Percentiles rank a stretch among this genome's conserved stretches.
These are phyloP conservation scores for Melampsora americana DNA, from an alignment of 1,284 basidiomycete species.

Conservation along the genomic window DNA sequence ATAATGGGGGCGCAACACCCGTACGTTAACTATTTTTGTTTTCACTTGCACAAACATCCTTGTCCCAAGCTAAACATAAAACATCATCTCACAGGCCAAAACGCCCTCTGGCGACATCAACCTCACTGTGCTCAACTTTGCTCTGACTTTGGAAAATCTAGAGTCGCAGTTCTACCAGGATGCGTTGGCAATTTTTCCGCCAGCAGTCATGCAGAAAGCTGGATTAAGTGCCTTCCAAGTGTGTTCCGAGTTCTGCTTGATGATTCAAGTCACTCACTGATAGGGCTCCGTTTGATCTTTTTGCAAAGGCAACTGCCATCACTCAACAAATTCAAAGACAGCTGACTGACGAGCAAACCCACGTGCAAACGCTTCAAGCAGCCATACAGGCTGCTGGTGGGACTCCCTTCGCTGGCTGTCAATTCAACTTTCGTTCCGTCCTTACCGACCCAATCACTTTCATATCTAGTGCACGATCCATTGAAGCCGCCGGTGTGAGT, in stretches of 20 bases:
- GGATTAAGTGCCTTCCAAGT: slow-evolving; percentile 39
- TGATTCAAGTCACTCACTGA: not conserved
- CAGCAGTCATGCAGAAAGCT: slow-evolving; percentile 26
- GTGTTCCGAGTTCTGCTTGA: not conserved
- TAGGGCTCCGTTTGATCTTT: not conserved
- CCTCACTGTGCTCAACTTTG: slow-evolving; percentile 31
- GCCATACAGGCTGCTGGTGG: slow-evolving; percentile 34
- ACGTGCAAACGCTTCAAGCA: slow-evolving; percentile 36
- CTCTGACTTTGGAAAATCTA: slow-evolving; percentile 36
- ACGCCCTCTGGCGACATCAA: slow-evolving; percentile 25
- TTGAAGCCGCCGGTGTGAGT: slow-evolving; percentile 34
- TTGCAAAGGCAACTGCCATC: slow-evolving; percentile 27
- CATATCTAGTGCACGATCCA: slow-evolving; percentile 22
- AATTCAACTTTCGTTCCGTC: slow-evolving; percentile 43
- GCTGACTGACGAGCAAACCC: slow-evolving; percentile 28
- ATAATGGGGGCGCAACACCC: not conserved
- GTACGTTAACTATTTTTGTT: too few relatives aligned
- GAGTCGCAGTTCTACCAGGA: slow-evolving; percentile 37
- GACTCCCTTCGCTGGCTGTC: slow-evolving; percentile 33
- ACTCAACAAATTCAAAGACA: slow-evolving; percentile 34
- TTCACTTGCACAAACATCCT: too few relatives aligned
- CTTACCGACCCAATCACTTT: slow-evolving; percentile 36
- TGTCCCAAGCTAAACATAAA: not conserved
- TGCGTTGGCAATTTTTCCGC: slow-evolving; percentile 33
- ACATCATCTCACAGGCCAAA: not conserved